phyloP scores from a whole-genome alignment of 2,329 filamentous ascomycete genomes.

The Massarina eburnea region DNA sequence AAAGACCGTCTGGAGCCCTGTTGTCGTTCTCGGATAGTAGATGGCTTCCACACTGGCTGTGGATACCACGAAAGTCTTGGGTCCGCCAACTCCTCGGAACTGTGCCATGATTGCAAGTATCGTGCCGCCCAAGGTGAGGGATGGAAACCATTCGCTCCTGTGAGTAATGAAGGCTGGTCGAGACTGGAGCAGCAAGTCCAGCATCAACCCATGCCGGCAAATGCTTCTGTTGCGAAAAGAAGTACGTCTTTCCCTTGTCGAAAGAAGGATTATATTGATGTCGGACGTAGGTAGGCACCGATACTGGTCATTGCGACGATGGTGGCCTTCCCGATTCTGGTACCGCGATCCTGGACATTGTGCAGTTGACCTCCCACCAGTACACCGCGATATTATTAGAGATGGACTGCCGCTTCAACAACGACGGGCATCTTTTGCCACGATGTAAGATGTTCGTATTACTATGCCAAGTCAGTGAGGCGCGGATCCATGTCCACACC shows the following conservation, averaged over 20 bases:
- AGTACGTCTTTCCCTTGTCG: neutral
- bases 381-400: neutral
- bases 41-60: constrained; percentile 23
- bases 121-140: constrained; percentile 11
- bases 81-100: constrained; percentile 21
- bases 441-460: neutral
- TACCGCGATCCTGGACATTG: neutral
- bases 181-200: constrained; percentile 18
- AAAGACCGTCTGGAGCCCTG: constrained; percentile 33
- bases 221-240: too few species aligned
- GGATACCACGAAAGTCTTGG: constrained; percentile 26
- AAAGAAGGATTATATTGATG: constrained; percentile 1
- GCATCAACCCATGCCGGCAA: constrained; percentile 5
- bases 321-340: constrained; percentile 8
- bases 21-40: constrained; percentile 26
- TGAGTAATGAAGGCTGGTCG: constrained; percentile 21
- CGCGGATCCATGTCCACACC: neutral
- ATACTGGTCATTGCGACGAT: constrained; percentile 8
- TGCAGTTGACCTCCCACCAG: neutral
- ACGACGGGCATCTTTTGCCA: too few species aligned
- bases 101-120: constrained; percentile 22
- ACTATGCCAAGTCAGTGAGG: neutral
- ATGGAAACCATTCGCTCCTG: constrained; percentile 23
- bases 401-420: neutral
- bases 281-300: constrained; percentile 3